Base-by-base conservation (phyloP, 495 filamentous ascomycete species). In the Corynascus novoguineensis region DNA sequence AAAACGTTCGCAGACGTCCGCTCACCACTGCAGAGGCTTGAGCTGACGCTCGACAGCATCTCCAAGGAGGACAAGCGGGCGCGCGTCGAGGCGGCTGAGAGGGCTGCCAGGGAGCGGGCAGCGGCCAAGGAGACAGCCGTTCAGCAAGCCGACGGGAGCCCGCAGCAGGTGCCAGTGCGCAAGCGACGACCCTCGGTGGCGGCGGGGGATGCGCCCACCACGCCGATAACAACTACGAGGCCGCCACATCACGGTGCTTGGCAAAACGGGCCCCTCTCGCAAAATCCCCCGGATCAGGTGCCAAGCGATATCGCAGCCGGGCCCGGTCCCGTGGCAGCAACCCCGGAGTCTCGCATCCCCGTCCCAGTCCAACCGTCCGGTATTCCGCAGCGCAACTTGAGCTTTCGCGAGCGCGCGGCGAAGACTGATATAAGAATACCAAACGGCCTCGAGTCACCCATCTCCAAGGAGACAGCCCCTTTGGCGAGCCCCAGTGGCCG, bases 21-120 rank as follows among this genome's bases (percentile, higher is more conserved):
- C 49, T 96, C 92, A 47, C 93, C 93, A 31, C 74, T 98, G 22
- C 93, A 97, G 68, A 91, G 85, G 69, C 82, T 98, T 51, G 93
- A 97, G 73, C 82, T 86, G 37, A 90, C 89, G 50, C 76, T 97
- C 55, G 84, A 83, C 68, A 89, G 88, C 68, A 91, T 96, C 62
- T 95, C 85, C 68, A 96, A 95, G 68, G 90, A 95, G 64, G 91
- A 95, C 65, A 95, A 90, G 66, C 80, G 88, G 56, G 87, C 88
- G 3, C 81, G 87, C 46, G 81, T 87, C n/a, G 79, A 90, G 70
- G 85, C 91, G 66, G 86, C 88, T 2, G 91, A 96, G 64, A 57
- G 61, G 46, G 59, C 57, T 22, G 64, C 58, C 72, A 71, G 83
- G 75, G 77, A 81, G 52, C 75, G 70, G 60, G 72, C 71, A 25